phyloP scores from a whole-genome alignment of 257 asterid species.

The Ajuga chamaepitys region DNA sequence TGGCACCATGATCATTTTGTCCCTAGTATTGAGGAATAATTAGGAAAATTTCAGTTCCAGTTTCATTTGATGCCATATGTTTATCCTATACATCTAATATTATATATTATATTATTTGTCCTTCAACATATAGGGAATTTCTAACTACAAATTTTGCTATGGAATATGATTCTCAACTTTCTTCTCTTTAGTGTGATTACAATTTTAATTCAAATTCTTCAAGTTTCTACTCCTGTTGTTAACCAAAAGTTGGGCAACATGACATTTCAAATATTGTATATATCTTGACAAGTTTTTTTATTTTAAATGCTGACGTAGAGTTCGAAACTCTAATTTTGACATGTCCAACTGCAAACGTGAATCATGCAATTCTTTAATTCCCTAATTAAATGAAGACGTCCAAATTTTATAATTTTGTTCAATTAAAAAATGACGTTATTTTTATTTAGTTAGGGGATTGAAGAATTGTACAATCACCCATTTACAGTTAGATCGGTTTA shows the following conservation, averaged over 20 bases:
- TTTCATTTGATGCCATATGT: constrained; percentile 9
- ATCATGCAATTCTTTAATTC: no score
- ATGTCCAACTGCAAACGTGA: no score
- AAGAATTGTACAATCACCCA: no score
- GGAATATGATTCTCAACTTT: constrained; percentile 9
- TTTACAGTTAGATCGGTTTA: no score
- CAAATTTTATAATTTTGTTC: no score
- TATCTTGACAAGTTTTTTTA: background rate
- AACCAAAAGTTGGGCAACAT: no score
- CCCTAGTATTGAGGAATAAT: constrained; percentile 11
- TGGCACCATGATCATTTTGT: background rate
- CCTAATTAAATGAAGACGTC: no score
- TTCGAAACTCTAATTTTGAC: no score
- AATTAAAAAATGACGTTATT: no score
- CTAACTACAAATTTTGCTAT: background rate
- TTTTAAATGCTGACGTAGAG: no score
- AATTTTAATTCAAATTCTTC: background rate
- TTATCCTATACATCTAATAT: background rate
- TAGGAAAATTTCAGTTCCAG: background rate
- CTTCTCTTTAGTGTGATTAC: background rate
- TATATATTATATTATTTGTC: background rate
- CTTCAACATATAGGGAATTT: background rate
- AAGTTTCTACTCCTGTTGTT: no score
- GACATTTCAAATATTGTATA: background rate
- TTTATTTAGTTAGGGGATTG: no score